Evolutionary conservation across 2,329 filamentous ascomycete genomes (phyloP).

Genomic region (Colletotrichum tabaci): DNA sequence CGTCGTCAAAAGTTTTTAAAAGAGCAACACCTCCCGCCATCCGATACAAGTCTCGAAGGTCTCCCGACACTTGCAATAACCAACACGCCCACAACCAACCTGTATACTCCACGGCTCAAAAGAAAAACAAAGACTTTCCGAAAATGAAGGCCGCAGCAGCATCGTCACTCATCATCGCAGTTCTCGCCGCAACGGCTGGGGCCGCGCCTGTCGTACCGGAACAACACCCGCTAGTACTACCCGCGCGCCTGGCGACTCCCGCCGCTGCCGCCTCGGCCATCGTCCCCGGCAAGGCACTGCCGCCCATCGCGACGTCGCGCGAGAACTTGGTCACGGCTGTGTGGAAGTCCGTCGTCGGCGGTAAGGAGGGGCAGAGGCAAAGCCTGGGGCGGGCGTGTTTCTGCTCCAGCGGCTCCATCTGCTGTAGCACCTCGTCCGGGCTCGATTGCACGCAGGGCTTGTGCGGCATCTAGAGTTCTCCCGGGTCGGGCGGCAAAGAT

Average conservation of each 20-base stretch:
- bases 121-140: background rate
- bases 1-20: background rate
- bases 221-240: slow-evolving; percentile 13
- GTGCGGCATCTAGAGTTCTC: slow-evolving; percentile 47
- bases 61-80: background rate
- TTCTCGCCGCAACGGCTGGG: slow-evolving; percentile 10
- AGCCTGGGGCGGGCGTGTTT: slow-evolving; percentile 44
- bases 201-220: slow-evolving; percentile 29
- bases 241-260: background rate
- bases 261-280: background rate
- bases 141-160: slow-evolving; percentile 22
- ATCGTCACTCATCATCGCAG: slow-evolving; percentile 5
- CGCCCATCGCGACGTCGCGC: background rate
- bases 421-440: slow-evolving; percentile 46
- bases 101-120: no score
- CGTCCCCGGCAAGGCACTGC: background rate
- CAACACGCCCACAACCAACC: background rate
- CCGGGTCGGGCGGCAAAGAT: background rate
- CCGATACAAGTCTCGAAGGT: no score
- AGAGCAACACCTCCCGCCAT: background rate
- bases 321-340: slow-evolving; percentile 19
- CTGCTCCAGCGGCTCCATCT: slow-evolving; percentile 49
- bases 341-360: slow-evolving; percentile 20
- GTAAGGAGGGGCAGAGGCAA: slow-evolving; percentile 12
- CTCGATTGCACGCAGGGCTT: slow-evolving; percentile 49